A percentile compares a stretch with the other conserved stretches of the same genome.
phyloP scores from a whole-genome alignment of 2,329 filamentous ascomycete species.

The Pleurostoma richardsiae region DNA sequence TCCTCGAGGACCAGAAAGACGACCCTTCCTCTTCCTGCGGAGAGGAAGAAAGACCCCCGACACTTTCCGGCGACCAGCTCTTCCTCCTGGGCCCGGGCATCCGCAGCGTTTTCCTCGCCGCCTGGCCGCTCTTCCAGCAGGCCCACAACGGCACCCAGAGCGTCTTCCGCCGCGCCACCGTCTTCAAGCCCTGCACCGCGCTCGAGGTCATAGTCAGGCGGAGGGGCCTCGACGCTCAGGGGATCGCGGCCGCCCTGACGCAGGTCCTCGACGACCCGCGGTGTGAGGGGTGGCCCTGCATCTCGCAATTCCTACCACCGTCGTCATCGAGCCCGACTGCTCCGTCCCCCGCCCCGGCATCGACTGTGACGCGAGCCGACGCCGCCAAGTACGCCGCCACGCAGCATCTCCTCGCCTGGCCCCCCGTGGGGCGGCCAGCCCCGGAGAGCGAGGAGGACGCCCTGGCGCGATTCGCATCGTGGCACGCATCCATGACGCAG shows the following conservation, averaged over 20 bases:
- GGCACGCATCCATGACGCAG: no score
- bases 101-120: constrained; percentile 16
- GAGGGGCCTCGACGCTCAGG: constrained; percentile 10
- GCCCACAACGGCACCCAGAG: constrained; percentile 9
- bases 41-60: constrained; percentile 10
- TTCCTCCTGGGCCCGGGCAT: constrained; percentile 21
- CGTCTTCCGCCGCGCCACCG: constrained; percentile 9
- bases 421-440: fast-evolving
- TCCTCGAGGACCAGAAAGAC: constrained; percentile 13
- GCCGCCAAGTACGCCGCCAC: no score
- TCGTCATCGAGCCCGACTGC: neutral
- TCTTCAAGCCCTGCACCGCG: constrained; percentile 12
- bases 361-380: no score
- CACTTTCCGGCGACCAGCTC: constrained; percentile 18
- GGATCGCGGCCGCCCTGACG: constrained; percentile 12
- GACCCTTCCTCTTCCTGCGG: constrained; percentile 11
- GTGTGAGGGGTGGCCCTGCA: constrained; percentile 4
- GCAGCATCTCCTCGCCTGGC: no score
- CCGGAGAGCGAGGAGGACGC: no score
- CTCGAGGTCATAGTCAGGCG: constrained; percentile 11
- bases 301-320: neutral
- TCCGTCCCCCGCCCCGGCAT: no score
- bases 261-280: constrained; percentile 14
- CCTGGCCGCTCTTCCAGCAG: constrained; percentile 13
- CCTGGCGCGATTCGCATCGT: no score